These are phyloP conservation scores for Malbranchea zuffiana DNA, from an alignment of 2,329 filamentous ascomycete species.

Conservation along the genomic window DNA sequence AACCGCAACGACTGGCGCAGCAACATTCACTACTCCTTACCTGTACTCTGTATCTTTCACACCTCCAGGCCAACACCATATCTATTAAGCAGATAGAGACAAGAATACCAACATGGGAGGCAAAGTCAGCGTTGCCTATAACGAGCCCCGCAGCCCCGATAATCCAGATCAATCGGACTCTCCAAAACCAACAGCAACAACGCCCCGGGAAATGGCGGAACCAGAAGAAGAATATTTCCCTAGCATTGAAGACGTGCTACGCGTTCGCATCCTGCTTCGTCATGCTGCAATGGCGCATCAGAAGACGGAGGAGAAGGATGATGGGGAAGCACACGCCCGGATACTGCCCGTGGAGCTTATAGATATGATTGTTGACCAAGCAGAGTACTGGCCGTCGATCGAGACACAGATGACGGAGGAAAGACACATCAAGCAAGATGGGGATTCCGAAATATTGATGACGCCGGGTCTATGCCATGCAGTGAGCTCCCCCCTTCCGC, in stretches of 20 bases:
- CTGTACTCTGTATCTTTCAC: no score
- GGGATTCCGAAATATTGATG: slow-evolving; percentile 26
- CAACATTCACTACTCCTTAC: no score
- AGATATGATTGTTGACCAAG: slow-evolving; percentile 31
- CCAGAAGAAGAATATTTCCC: slow-evolving; percentile 16
- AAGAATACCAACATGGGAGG: no score
- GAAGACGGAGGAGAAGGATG: background rate
- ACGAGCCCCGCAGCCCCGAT: no score
- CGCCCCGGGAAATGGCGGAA: no score
- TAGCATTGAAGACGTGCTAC: slow-evolving; percentile 24
- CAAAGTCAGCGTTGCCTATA: no score
- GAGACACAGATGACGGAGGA: slow-evolving; percentile 15
- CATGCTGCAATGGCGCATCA: slow-evolving; percentile 12
- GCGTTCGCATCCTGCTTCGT: slow-evolving; percentile 24
- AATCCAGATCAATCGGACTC: no score
- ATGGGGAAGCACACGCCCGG: background rate
- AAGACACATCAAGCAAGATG: slow-evolving; percentile 23
- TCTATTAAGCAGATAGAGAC: no score
- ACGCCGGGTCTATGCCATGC: slow-evolving; percentile 30
- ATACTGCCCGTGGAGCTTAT: slow-evolving; percentile 29
- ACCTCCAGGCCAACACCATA: no score
- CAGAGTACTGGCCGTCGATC: slow-evolving; percentile 22
- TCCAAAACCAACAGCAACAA: no score
- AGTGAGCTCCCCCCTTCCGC: slow-evolving; percentile 8
- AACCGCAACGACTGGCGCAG: no score